These are phyloP conservation scores for Aspergillus sp. DNA, from an alignment of 2,329 filamentous ascomycete genomes.

Conservation along the genomic window DNA sequence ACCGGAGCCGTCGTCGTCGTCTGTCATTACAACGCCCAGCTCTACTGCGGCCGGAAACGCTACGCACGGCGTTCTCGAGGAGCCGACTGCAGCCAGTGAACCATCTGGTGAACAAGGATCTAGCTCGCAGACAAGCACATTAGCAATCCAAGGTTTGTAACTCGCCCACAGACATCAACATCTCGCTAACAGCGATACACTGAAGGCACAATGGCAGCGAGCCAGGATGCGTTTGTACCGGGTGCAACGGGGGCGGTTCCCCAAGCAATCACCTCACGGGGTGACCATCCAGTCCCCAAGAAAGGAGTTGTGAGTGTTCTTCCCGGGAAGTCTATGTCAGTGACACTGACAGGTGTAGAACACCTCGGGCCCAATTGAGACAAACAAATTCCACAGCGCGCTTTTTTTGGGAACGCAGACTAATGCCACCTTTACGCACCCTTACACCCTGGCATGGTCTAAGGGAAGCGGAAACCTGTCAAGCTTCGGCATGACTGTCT, in stretches of 20 bases:
- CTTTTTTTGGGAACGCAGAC: constrained; percentile 74
- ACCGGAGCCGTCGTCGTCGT: not conserved
- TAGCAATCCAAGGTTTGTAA: constrained; percentile 8
- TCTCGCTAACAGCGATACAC: not conserved
- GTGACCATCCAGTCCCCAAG: constrained; percentile 45
- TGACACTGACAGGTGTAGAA: constrained; percentile 26
- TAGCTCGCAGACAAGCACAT: not conserved
- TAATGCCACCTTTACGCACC: constrained; percentile 70
- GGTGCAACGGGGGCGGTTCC: constrained; percentile 41
- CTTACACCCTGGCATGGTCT: constrained; percentile 69
- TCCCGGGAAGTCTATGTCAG: not conserved
- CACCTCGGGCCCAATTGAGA: constrained; percentile 39
- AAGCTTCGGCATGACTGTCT: constrained; percentile 76
- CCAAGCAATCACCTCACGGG: constrained; percentile 35
- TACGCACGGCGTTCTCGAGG: not conserved
- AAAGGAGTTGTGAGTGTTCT: constrained; percentile 37
- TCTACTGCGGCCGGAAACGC: not conserved
- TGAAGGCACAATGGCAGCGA: constrained; percentile 26
- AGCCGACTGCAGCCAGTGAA: not conserved
- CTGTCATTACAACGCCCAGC: not conserved
- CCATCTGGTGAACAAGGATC: not conserved
- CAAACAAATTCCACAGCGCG: constrained; percentile 70
- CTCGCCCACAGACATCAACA: not conserved
- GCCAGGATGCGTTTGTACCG: constrained; percentile 45
- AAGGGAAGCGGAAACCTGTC: constrained; percentile 61